These are phyloP conservation scores for Trichothecium roseum DNA, from an alignment of 2,329 filamentous ascomycete species.

Conservation along the genomic window DNA sequence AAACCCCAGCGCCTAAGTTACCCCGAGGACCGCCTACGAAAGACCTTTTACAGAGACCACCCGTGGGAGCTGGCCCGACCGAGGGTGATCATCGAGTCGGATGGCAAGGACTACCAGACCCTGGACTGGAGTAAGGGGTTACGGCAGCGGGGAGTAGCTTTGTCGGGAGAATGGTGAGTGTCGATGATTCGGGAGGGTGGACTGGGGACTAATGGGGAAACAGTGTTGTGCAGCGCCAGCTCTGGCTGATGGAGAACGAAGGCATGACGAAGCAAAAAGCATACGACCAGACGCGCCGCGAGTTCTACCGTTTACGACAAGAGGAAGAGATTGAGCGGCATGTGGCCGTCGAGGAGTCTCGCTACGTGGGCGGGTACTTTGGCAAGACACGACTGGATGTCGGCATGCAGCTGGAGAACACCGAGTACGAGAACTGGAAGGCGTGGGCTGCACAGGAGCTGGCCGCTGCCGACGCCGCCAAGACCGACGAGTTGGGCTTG, in stretches of 20 bases:
- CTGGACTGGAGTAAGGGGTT: constrained; percentile 72
- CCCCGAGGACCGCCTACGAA: constrained; percentile 72
- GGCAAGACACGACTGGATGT: constrained; percentile 66
- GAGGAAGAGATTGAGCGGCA: constrained; percentile 72
- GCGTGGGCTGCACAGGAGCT: constrained; percentile 53
- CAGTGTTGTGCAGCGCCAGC: constrained; percentile 86
- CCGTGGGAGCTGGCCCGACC: constrained; percentile 95
- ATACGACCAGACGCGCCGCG: constrained; percentile 78
- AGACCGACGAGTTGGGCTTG: constrained; percentile 21
- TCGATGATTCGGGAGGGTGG: neutral
- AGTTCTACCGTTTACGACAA: constrained; percentile 82
- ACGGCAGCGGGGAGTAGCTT: constrained; percentile 60
- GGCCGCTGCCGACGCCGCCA: constrained; percentile 30
- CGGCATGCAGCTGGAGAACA: constrained; percentile 73
- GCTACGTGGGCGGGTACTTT: constrained; percentile 79
- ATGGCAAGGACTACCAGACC: constrained; percentile 68
- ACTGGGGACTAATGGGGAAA: neutral
- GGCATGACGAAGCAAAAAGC: constrained; percentile 54
- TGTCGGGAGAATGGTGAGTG: constrained; percentile 76
- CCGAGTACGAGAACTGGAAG: constrained; percentile 77
- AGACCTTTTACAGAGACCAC: constrained; percentile 82
- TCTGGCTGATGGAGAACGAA: constrained; percentile 67
- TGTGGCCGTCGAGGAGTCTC: constrained; percentile 79
- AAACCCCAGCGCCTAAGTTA: constrained; percentile 69
- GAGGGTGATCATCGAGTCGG: constrained; percentile 70